Evolutionary conservation across 768 basidiomycete genomes (phyloP).

Genomic region (Mycena maculata): DNA sequence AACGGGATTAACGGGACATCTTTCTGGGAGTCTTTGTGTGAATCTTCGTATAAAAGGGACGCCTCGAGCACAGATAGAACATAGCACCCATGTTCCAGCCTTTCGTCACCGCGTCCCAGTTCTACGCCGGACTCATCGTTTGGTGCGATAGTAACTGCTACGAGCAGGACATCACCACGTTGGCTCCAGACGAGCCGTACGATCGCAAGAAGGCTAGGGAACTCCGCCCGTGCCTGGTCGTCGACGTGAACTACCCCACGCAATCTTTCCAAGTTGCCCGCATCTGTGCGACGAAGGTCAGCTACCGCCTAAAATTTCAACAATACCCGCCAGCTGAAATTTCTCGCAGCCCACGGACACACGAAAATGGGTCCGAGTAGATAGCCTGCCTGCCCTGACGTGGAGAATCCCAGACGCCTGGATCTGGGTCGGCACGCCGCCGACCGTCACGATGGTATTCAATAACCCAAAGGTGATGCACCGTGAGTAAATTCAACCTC

Average conservation of each 20-base stretch:
- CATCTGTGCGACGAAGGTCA: slow-evolving; percentile 22
- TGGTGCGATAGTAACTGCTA: slow-evolving; percentile 30
- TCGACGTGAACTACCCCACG: slow-evolving; percentile 8
- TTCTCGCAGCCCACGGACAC: slow-evolving; percentile 26
- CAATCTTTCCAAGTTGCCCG: slow-evolving; percentile 19
- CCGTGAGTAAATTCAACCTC: background rate
- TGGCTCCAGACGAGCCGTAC: slow-evolving; percentile 1
- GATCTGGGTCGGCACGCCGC: slow-evolving; percentile 34
- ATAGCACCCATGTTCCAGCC: slow-evolving; percentile 23
- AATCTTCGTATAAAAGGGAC: no score
- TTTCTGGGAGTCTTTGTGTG: no score
- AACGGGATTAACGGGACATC: no score
- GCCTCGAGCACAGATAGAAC: no score
- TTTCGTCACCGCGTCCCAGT: slow-evolving; percentile 16
- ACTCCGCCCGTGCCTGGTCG: slow-evolving; percentile 30
- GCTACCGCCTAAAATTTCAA: background rate
- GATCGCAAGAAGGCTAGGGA: slow-evolving; percentile 19
- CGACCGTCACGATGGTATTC: slow-evolving; percentile 16
- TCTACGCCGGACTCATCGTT: slow-evolving; percentile 42
- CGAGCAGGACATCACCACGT: slow-evolving; percentile 24
- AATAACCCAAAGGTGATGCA: slow-evolving; percentile 22
- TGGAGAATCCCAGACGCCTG: slow-evolving; percentile 27
- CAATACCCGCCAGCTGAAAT: background rate
- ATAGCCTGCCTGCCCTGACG: slow-evolving; percentile 9
- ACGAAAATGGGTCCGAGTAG: slow-evolving; percentile 25